Evolutionary conservation across 805 yeast genomes (phyloP), one percentile per base, ranked within the genome.

Genomic region (Debaryomyces hansenii): DNA sequence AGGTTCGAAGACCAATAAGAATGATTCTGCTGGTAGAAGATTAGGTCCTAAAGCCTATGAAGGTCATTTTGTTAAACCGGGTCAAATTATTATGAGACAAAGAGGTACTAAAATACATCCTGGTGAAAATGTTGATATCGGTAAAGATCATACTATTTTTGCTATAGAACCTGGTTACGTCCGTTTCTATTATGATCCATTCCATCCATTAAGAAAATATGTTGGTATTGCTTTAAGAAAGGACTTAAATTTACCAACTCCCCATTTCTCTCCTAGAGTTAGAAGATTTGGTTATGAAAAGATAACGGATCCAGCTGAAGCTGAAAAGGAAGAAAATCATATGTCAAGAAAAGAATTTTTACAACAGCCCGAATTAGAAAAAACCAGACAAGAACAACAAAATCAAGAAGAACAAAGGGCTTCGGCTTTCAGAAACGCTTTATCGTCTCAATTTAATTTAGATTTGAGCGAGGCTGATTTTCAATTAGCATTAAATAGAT

Each of bases 51-150:
- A 94, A 70, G 87, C 79, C 41, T 80, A 85, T 51, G 97, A 92
- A 59, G 90, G 94, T 35, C 75, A 80, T 60, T 71, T 64, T 40
- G 96, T 92, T 1, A 76, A 77, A 41, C 83, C 88, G 1, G 97
- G 97, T 8, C 87, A 90, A 59, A 90, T 94, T 54, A 75, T 94
- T 33, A 81, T 87, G 82, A 83, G 97, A 64, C 99, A 94, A 63
- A 80, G 98, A 64, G 99, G 99, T 58, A 90, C 98, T 15, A 85
- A 82, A 59, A 87, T 91, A 65, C 94, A 83, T 61, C 98, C 99
- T 0, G 99, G 99, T 29, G 95, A 87, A 55, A 91, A 94, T 57
- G 87, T 83, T 9, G 84, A 83, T 7, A 88, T 92, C 50, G 99
- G 99, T 52, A 85, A 82, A 58, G 98, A 94, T 65, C 97, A 91